phyloP scores from a whole-genome alignment of 495 filamentous ascomycete genomes.

The Aspergillus nanangensis region DNA sequence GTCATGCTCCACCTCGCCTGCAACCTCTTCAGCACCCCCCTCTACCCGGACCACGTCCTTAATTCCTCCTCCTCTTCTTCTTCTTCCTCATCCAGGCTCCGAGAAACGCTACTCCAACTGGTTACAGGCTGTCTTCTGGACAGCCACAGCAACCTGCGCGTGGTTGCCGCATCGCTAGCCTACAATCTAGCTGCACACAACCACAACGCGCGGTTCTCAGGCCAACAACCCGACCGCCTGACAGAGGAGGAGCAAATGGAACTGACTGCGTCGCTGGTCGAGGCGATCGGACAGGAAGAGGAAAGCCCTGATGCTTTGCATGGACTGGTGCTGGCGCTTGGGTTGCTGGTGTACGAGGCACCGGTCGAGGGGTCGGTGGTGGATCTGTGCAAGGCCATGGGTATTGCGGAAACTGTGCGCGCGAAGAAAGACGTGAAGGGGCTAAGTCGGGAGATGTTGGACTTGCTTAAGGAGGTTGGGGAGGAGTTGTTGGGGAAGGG shows the following conservation, averaged over 20 bases:
- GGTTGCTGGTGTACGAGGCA: conserved; percentile 66
- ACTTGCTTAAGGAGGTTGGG: conserved; percentile 60
- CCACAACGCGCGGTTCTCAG: conserved; percentile 55
- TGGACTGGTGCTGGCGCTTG: conserved; percentile 68
- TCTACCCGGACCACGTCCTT: conserved; percentile 44
- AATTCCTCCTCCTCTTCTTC: too few species aligned
- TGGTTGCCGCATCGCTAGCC: conserved; percentile 74
- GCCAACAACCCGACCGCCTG: conserved; percentile 56
- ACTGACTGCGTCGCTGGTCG: conserved; percentile 68
- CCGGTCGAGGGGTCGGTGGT: conserved; percentile 64
- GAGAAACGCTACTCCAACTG: conserved; percentile 34
- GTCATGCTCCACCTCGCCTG: conserved; percentile 66
- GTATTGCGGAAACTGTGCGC: conserved; percentile 55
- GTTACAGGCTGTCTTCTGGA: conserved; percentile 53
- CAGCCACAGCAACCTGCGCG: conserved; percentile 51
- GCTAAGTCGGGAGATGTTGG: conserved; percentile 50
- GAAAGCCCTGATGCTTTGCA: conserved; percentile 66
- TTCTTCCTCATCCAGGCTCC: conserved; percentile 21
- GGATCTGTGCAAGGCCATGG: conserved; percentile 70
- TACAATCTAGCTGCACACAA: conserved; percentile 77
- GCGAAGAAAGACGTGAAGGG: conserved; percentile 45
- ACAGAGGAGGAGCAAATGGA: conserved; percentile 70
- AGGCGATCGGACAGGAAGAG: conserved; percentile 66
- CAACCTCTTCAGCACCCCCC: conserved; percentile 56
- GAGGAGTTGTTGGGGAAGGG: conserved; percentile 37